Evolutionary conservation across 257 asterid genomes (phyloP).

Genomic region (Hygrophila difformis): DNA sequence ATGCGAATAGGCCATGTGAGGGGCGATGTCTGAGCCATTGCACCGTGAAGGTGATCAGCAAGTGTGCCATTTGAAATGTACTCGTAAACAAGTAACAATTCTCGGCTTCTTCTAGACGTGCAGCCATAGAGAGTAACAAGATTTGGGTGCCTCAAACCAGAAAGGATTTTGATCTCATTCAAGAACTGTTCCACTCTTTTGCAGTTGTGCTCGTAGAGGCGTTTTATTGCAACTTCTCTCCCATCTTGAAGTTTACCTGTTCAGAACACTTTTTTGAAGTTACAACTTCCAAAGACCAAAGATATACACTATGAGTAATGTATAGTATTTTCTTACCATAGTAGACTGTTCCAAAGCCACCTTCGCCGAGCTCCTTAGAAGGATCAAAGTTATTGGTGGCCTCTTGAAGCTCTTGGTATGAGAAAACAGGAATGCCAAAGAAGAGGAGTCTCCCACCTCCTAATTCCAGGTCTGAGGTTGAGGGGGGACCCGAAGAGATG

Average conservation of each 20-base stretch:
- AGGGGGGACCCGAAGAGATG: too few species aligned
- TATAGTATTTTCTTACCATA: constrained; percentile 36
- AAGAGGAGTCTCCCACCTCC: too few species aligned
- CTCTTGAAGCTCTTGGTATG: constrained; percentile 40
- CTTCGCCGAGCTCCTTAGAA: constrained; percentile 52
- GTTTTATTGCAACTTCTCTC: constrained; percentile 62
- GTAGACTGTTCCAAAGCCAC: constrained; percentile 59
- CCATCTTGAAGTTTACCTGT: constrained; percentile 51
- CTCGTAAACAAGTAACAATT: constrained; percentile 50
- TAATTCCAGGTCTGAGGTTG: too few species aligned
- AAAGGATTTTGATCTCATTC: constrained; percentile 44
- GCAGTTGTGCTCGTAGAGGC: constrained; percentile 48
- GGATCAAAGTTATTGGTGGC: constrained; percentile 38
- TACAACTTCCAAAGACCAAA: too few species aligned
- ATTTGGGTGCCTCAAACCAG: constrained; percentile 41
- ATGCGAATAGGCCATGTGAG: constrained; percentile 37
- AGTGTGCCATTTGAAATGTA: constrained; percentile 52
- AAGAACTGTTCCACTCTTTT: constrained; percentile 48
- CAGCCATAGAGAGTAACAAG: constrained; percentile 54
- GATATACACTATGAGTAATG: background rate
- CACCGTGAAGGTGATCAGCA: constrained; percentile 49
- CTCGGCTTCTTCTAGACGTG: constrained; percentile 49
- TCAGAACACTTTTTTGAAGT: background rate
- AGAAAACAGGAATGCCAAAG: constrained; percentile 35
- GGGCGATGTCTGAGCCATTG: constrained; percentile 20